A percentile compares a stretch with the other conserved stretches of the same genome.
Conservation (phyloP, 495 filamentous ascomycete species). For the Filosporella fistucella region DNA sequence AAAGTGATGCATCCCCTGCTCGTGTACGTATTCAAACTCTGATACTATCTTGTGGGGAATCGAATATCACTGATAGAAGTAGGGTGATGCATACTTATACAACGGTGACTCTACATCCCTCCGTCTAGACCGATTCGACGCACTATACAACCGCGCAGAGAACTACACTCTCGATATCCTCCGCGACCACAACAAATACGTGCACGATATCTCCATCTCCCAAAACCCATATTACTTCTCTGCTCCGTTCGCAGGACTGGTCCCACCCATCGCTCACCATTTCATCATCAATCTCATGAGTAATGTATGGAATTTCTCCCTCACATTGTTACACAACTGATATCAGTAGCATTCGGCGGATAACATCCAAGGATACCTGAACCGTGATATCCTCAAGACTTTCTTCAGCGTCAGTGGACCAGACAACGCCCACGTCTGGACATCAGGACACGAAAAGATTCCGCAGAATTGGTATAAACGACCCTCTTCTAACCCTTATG, state of each 20-base stretch:
- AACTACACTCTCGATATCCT: constrained; percentile 8
- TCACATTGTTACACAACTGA: not conserved
- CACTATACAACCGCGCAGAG: constrained; percentile 2
- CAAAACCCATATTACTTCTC: not conserved
- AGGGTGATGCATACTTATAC: not conserved
- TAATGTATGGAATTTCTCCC: not conserved
- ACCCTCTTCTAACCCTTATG: constrained; percentile 6
- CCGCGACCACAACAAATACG: constrained; percentile 1
- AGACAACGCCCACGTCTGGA: constrained; percentile 8
- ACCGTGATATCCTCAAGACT: constrained; percentile 11
- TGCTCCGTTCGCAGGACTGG: constrained; percentile 3
- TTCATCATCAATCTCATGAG: constrained; percentile 6
- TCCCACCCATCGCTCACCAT: constrained; percentile 7
- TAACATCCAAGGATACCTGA: constrained; percentile 5
- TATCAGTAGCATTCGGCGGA: not conserved
- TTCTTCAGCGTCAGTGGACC: constrained; percentile 12
- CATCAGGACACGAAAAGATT: constrained; percentile 5
- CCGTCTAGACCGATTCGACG: not conserved
- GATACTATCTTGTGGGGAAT: not conserved
- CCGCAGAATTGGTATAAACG: constrained; percentile 13
- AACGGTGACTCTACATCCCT: constrained; percentile 1
- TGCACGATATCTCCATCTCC: not conserved
- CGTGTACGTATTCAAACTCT: not conserved
- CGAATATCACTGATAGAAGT: not conserved
- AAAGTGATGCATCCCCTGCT: not conserved